A percentile compares a stretch with the other conserved stretches of the same genome.
Conservation (phyloP, 768 basidiomycete species). For the Boletellus sp. region DNA sequence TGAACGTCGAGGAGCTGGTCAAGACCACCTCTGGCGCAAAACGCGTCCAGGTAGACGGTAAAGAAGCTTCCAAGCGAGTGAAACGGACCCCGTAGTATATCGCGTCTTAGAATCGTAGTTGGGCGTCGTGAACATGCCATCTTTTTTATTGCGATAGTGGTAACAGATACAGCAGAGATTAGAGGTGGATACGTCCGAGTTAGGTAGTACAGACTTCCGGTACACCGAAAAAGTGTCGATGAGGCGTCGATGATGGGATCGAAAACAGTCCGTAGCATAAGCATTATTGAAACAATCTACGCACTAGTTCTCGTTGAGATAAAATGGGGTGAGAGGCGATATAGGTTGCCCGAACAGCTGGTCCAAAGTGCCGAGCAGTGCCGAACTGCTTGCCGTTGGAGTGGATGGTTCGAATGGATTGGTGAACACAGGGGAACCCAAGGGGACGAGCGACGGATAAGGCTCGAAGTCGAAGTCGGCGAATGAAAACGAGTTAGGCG, state of each 20-base stretch:
- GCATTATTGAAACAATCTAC: slow-evolving; percentile 5
- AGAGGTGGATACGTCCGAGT: slow-evolving; percentile 3
- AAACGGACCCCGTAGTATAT: slow-evolving; percentile 21
- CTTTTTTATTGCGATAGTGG: neutral
- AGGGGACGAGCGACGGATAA: slow-evolving; percentile 7
- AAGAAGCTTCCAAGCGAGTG: slow-evolving; percentile 27
- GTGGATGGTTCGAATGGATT: slow-evolving; percentile 26
- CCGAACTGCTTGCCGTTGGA: slow-evolving; percentile 2
- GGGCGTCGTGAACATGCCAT: slow-evolving; percentile 2
- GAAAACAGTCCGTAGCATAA: neutral
- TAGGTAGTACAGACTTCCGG: slow-evolving; percentile 4
- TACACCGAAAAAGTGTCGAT: neutral
- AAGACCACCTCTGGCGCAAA: slow-evolving; percentile 21
- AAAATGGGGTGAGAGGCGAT: slow-evolving; percentile 19
- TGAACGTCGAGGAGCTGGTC: slow-evolving; percentile 33
- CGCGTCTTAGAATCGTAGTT: neutral
- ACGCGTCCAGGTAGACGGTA: slow-evolving; percentile 19
- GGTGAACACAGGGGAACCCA: slow-evolving; percentile 29
- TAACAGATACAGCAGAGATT: slow-evolving; percentile 23
- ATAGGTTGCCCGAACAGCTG: slow-evolving; percentile 31
- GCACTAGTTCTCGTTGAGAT: slow-evolving; percentile 10
- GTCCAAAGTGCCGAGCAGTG: slow-evolving; percentile 23
- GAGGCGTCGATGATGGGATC: neutral
- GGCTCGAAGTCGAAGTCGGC: slow-evolving; percentile 11
- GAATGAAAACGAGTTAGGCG: slow-evolving; percentile 8